These are phyloP conservation scores for Leccinum variicolor DNA, from an alignment of 768 basidiomycete genomes.

Conservation along the genomic window DNA sequence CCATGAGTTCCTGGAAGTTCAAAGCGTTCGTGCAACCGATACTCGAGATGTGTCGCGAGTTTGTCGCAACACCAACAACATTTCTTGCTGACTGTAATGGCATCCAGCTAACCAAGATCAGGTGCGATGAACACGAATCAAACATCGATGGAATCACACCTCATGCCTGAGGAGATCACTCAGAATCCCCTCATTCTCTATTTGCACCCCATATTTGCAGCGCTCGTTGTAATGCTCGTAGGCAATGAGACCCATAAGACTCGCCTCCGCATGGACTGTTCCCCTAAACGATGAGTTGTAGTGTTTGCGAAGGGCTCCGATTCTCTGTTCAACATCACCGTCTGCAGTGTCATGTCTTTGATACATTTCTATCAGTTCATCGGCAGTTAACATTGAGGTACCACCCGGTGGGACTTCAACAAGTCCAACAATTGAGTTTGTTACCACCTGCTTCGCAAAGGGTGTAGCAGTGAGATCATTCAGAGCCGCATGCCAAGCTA, in stretches of 20 bases:
- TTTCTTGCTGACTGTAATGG: neutral
- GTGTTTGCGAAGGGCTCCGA: neutral
- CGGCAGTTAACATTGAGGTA: neutral
- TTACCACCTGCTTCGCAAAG: neutral
- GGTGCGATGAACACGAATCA: neutral
- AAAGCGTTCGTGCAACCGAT: neutral
- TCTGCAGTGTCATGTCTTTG: neutral
- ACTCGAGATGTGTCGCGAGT: neutral
- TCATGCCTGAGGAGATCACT: neutral
- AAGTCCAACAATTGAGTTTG: neutral
- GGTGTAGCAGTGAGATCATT: neutral
- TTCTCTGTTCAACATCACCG: neutral
- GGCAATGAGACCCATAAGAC: neutral
- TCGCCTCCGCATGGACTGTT: neutral
- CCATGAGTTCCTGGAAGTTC: neutral
- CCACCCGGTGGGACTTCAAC: neutral
- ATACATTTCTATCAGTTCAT: neutral
- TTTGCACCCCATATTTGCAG: neutral
- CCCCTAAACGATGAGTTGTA: neutral
- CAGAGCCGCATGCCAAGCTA: neutral
- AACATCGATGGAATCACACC: neutral
- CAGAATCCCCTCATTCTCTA: neutral
- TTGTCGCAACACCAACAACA: neutral
- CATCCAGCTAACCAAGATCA: neutral
- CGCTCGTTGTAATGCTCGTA: neutral